Percentiles rank a stretch among this genome's conserved stretches.
phyloP scores from a whole-genome alignment of 768 basidiomycete species.

The Tylopilus sp. region DNA sequence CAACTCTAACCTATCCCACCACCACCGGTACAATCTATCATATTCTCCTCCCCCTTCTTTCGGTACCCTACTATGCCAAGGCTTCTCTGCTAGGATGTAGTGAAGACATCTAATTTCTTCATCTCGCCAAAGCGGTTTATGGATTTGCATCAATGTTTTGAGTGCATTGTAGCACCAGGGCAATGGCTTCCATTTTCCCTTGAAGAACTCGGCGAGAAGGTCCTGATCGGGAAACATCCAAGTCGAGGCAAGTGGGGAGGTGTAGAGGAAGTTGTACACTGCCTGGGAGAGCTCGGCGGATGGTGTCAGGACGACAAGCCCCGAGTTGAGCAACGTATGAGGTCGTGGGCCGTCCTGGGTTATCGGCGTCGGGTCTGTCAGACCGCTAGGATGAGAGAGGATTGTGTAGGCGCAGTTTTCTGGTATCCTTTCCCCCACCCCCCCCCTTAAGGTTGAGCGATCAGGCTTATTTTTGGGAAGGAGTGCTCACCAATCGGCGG shows the following conservation, averaged over 20 bases:
- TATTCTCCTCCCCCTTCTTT: conserved; percentile 43
- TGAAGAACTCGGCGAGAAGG: conserved; percentile 76
- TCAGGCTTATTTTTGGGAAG: neutral
- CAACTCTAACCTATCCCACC: conserved; percentile 67
- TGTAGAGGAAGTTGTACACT: conserved; percentile 44
- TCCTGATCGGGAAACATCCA: conserved; percentile 93
- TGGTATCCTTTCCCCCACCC: conserved; percentile 79
- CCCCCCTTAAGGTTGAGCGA: conserved; percentile 5
- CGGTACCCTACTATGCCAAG: conserved; percentile 62
- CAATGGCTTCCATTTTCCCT: conserved; percentile 72
- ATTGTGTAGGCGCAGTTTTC: conserved; percentile 83
- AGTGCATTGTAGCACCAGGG: conserved; percentile 92
- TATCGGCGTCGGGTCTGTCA: conserved; percentile 42
- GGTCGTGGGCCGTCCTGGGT: conserved; percentile 58
- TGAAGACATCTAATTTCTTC: conserved; percentile 83
- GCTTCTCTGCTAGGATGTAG: conserved; percentile 84
- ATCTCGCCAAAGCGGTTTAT: conserved; percentile 78
- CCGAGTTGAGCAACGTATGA: conserved; percentile 84
- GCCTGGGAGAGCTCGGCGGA: conserved; percentile 50
- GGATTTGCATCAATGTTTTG: conserved; percentile 75
- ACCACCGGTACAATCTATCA: conserved; percentile 63
- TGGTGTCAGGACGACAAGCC: conserved; percentile 82
- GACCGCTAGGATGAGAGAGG: conserved; percentile 42
- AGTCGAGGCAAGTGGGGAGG: conserved; percentile 47
- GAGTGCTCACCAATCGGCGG: conserved; percentile 68